Evolutionary conservation across 768 basidiomycete species (phyloP), one percentile per base, ranked within the genome.

Genomic region (Porpolomopsis calyptriformis): DNA sequence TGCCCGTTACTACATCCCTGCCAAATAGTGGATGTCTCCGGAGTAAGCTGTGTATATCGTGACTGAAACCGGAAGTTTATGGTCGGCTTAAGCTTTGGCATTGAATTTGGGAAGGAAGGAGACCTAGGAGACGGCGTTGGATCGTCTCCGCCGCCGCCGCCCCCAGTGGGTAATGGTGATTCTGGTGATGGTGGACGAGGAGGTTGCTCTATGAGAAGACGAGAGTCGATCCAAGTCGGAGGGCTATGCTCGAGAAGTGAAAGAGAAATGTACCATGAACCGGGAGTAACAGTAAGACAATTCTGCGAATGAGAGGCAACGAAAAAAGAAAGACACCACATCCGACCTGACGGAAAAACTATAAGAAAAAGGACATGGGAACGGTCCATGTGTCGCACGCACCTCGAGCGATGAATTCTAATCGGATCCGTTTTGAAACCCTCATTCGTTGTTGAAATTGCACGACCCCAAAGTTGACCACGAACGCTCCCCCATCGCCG

Each of bases 401-500:
- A 69, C 71, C 64, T 53, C 71, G 58, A 4, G 82, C 81, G 45
- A 85, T 80, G 49, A 85, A 85, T 49, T 86, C 82, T 14, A 82
- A 55, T 4, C 51, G 54, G 31, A 84, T 71, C 16, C 62, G 47
- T 47, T 73, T 73, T 19, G 74, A 69, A 11, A 83, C 71, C 20
- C 76, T 66, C 81, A 87, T 80, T n/a, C 84, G 69, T 53, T 76
- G 78, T 58, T 82, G 80, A 60, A 84, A 86, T 35, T 74, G 68
- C 16, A 71, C 67, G 16, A 80, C 64, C 18, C 63, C 63, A 42
- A 83, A 69, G 20, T 67, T 59, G 3, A 69, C 76, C 0, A 66
- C 70, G 48, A 86, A 87, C 0, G 72, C 64, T 0, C 73, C 74
- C 31, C 71, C 69, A 38, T 74, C 70, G 0, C 68, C 67, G 0